Evolutionary conservation across 164 flowering plant species (phyloP), one percentile per base, ranked within the genome.

Genomic region (Berberis thunbergii): DNA sequence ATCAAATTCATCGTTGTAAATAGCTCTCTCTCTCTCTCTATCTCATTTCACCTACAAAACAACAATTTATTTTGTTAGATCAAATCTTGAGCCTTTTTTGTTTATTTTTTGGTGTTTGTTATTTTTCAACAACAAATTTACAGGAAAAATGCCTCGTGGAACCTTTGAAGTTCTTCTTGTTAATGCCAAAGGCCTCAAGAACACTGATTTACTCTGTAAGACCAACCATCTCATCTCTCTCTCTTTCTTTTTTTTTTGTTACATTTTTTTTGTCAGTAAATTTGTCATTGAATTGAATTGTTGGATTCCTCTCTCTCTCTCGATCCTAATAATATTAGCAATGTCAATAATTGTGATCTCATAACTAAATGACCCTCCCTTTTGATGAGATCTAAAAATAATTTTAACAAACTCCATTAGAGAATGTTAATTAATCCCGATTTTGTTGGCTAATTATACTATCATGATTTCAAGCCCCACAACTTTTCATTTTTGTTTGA

Each of bases 101-200:
- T 26, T 26, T 26, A 26, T 26, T 26, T 26, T 26, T 26, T 26
- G 26, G 26, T 26, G 26, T 26, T 26, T 26, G 26, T 26, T 26
- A 26, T 26, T 26, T 26, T 26, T 26, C 26, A 26, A 26, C 26
- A 26, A 26, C 26, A 26, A 26, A 26, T 26, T 26, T 26, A 26
- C 26, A 26, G 26, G 1, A 40, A 83, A 74, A 62, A 88, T 88
- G 96, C 79, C 83, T 57, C 71, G 49, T 9, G 93, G 93, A 73
- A 84, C 75, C n/a, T 81, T 89, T 39, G 87, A 84, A 81, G 91
- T 89, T 45, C 80, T 81, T 49, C 84, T 89, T 49, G 84, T 85
- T 38, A 49, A 81, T 48, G 93, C 91, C 55, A 89, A 89, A 75
- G 95, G 85, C 52, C 91, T 90, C 41, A 89, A 87, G 59, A 76